phyloP scores from a whole-genome alignment of 2,329 filamentous ascomycete species.

The Tetracladium maxilliforme region DNA sequence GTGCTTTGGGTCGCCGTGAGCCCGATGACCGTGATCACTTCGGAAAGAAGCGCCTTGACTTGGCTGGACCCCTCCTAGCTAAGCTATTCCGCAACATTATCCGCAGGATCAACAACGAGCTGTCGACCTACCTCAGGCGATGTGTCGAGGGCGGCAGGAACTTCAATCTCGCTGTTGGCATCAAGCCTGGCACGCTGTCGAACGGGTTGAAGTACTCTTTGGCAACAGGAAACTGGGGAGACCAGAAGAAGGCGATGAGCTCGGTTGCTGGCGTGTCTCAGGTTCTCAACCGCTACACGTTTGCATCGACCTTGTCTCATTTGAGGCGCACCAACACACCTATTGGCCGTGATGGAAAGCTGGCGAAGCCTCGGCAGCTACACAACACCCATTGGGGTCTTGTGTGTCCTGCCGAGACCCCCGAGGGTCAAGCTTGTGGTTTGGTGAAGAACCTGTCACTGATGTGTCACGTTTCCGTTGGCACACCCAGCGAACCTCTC shows the following conservation, averaged over 20 bases:
- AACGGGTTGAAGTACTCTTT: conserved; percentile 94
- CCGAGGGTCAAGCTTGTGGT: conserved; percentile 95
- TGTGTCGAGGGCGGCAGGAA: conserved; percentile 81
- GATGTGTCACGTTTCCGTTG: conserved; percentile 97
- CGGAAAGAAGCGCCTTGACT: conserved; percentile 93
- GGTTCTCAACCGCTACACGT: conserved; percentile 95
- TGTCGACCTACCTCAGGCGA: conserved; percentile 80
- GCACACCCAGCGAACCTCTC: conserved; percentile 79
- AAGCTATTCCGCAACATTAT: conserved; percentile 91
- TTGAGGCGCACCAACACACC: conserved; percentile 94
- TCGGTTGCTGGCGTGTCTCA: conserved; percentile 96
- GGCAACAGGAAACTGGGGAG: conserved; percentile 97
- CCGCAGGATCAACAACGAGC: conserved; percentile 78
- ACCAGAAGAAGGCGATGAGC: conserved; percentile 94
- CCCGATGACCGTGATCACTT: conserved; percentile 98
- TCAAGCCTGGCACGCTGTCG: conserved; percentile 82
- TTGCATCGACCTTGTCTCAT: conserved; percentile 92
- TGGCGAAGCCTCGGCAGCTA: conserved; percentile 92
- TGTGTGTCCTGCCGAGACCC: conserved; percentile 93
- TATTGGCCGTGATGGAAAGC: conserved; percentile 93
- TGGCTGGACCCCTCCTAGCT: conserved; percentile 88
- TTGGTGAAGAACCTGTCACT: conserved; percentile 94
- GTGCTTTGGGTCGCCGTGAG: conserved; percentile 80
- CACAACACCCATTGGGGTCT: conserved; percentile 99
- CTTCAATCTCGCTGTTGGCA: conserved; percentile 80